phyloP scores from a whole-genome alignment of 371 early-diverging fungal genomes.

The Mortierella sp. region DNA sequence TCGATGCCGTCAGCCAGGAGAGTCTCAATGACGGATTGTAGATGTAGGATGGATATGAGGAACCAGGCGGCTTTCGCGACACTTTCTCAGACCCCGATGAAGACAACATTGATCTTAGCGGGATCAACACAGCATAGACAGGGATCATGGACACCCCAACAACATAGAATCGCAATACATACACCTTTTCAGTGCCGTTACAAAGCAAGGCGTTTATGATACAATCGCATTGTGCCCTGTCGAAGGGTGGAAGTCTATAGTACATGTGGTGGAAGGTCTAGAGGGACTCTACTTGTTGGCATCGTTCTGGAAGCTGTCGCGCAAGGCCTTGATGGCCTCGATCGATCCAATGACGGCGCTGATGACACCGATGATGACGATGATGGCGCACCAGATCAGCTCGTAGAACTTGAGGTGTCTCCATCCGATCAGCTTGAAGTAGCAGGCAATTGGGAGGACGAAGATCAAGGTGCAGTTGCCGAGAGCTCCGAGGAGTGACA shows the following conservation, averaged over 20 bases:
- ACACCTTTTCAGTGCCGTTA: too few relatives aligned
- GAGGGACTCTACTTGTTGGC: neutral
- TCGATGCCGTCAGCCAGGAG: too few relatives aligned
- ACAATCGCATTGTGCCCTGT: too few relatives aligned
- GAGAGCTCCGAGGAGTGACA: conserved; percentile 82
- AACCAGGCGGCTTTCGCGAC: too few relatives aligned
- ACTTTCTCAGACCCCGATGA: too few relatives aligned
- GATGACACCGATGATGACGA: conserved; percentile 72
- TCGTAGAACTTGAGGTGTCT: conserved; percentile 67
- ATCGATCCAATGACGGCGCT: conserved; percentile 81
- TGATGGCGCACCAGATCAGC: conserved; percentile 68
- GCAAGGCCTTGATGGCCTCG: conserved; percentile 64
- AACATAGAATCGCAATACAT: too few relatives aligned
- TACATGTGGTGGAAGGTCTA: neutral
- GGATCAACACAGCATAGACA: too few relatives aligned
- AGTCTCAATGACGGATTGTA: too few relatives aligned
- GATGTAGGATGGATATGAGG: too few relatives aligned
- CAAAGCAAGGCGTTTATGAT: too few relatives aligned
- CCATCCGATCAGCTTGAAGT: conserved; percentile 76
- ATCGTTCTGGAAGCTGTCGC: conserved; percentile 11
- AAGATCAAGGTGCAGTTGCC: conserved; percentile 81
- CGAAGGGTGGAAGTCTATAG: neutral
- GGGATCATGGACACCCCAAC: too few relatives aligned
- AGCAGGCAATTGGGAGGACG: conserved; percentile 80
- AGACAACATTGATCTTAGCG: too few relatives aligned